Base-by-base conservation (phyloP, 1,139 yeast genomes). In the Yamadazyma conglobata region DNA sequence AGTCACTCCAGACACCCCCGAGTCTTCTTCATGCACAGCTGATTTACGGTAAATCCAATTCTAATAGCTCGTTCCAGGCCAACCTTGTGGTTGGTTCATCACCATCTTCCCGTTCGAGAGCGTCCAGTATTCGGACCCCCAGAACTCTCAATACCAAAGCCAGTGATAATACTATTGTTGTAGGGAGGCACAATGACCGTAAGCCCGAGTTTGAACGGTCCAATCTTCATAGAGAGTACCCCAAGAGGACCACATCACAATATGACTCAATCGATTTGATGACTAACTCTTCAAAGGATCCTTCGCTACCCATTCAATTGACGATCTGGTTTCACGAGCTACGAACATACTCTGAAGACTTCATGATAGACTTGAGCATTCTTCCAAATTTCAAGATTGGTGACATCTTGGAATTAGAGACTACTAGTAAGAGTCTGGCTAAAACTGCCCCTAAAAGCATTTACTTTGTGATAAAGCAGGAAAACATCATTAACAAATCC, bases 291-390 rank as follows among this genome's bases (percentile, higher is more conserved):
- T 6, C 19, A 23, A 26, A 35, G 23, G 45, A 43, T 25, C 45
- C 45, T 5, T 33, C 39, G 2, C 10, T 37, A 2, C 68, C 73
- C 0, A 54, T 66, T 1, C 70, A 60, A 29, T 42, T 83, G 36
- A 77, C 77, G 3, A 73, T 83, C 2, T 77, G 86, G 70, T 81
- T 85, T 39, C 96, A 89, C 49, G 95, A 87, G 37, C 46, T 72
- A 3, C 58, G 87, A 13, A 64, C 72, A 0, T 75, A 80, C 1
- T 39, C 59, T 0, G 79, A 79, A 22, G 78, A 75, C 29, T 82
- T 87, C 3, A 53, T 82, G 27, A 53, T 87, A 4, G 89, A 86
- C 46, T 56, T 77, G 20, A 52, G 61, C 2, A 56, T 73, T 9
- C 47, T 86, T 0, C 81, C 85, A 0, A 73, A 77, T 1, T 52